phyloP scores from a whole-genome alignment of 371 early-diverging fungal species.

The Circinella umbellata region DNA sequence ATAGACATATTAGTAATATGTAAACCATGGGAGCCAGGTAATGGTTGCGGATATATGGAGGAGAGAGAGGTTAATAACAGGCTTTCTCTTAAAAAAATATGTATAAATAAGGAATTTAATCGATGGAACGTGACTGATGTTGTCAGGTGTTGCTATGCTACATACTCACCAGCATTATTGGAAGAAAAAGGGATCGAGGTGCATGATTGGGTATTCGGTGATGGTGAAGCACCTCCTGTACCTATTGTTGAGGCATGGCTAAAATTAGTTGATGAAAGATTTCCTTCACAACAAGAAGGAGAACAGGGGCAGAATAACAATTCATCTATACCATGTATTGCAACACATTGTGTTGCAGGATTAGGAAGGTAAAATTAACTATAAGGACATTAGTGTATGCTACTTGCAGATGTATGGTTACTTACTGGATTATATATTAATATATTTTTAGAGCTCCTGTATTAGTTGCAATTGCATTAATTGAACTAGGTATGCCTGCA shows the following conservation, averaged over 20 bases:
- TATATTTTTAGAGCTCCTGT: conserved; percentile 65
- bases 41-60: background rate
- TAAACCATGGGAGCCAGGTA: too few relatives aligned
- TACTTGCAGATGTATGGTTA: too few relatives aligned
- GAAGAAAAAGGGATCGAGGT: conserved; percentile 73
- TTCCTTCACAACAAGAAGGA: conserved; percentile 28
- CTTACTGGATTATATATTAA: too few relatives aligned
- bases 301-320: background rate
- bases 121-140: conserved; percentile 81
- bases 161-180: conserved; percentile 75
- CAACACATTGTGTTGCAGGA: conserved; percentile 90
- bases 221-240: conserved; percentile 85
- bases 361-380: conserved; percentile 64
- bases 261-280: conserved; percentile 66
- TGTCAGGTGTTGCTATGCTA: conserved; percentile 91
- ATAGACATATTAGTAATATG: background rate
- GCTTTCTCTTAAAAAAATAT: background rate
- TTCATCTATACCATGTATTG: conserved; percentile 55
- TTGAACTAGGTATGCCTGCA: conserved; percentile 85
- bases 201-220: conserved; percentile 87
- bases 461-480: conserved; percentile 81
- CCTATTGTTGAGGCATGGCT: conserved; percentile 81
- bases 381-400: too few relatives aligned
- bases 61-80: background rate
- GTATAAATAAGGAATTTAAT: conserved; percentile 37